Conservation (phyloP, 2,329 filamentous ascomycete genomes). For the Alternaria arbusti region DNA sequence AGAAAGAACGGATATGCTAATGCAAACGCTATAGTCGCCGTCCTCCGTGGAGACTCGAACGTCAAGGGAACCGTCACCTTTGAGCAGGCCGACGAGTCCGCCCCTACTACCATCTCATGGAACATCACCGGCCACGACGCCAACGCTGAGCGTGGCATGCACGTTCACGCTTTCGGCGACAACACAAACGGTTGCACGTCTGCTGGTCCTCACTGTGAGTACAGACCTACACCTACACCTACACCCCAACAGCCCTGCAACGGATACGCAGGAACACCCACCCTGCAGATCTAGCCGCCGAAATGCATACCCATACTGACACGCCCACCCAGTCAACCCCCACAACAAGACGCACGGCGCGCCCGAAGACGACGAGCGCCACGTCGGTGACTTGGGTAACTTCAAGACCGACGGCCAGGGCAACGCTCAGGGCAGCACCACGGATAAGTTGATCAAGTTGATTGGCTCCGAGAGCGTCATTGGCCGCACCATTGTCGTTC, state of each 20-base stretch:
- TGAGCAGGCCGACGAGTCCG: slow-evolving; percentile 84
- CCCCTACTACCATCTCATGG: slow-evolving; percentile 87
- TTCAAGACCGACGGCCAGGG: slow-evolving; percentile 93
- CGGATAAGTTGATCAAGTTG: slow-evolving; percentile 88
- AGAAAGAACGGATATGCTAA: slow-evolving; percentile 8
- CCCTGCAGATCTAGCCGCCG: background rate
- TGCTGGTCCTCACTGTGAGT: slow-evolving; percentile 93
- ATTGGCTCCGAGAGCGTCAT: slow-evolving; percentile 95
- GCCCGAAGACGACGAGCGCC: slow-evolving; percentile 80
- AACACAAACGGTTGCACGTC: slow-evolving; percentile 99
- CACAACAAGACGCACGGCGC: slow-evolving; percentile 90
- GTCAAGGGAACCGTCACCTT: slow-evolving; percentile 93
- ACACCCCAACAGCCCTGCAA: background rate
- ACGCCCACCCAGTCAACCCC: slow-evolving; percentile 78
- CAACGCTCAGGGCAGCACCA: slow-evolving; percentile 80
- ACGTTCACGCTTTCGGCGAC: slow-evolving; percentile 98
- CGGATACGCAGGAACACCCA: background rate
- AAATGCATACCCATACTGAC: slow-evolving; percentile 2
- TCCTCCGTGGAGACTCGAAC: slow-evolving; percentile 97
- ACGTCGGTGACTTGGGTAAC: slow-evolving; percentile 98
- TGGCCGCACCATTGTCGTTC: slow-evolving; percentile 93
- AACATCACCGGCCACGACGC: slow-evolving; percentile 90
- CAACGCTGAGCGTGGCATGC: slow-evolving; percentile 96
- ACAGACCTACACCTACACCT: background rate
- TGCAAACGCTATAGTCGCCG: slow-evolving; percentile 70